A percentile compares a stretch with the other conserved stretches of the same genome.
Conservation (phyloP, 495 filamentous ascomycete genomes). For the Cenococcum geophilum region DNA sequence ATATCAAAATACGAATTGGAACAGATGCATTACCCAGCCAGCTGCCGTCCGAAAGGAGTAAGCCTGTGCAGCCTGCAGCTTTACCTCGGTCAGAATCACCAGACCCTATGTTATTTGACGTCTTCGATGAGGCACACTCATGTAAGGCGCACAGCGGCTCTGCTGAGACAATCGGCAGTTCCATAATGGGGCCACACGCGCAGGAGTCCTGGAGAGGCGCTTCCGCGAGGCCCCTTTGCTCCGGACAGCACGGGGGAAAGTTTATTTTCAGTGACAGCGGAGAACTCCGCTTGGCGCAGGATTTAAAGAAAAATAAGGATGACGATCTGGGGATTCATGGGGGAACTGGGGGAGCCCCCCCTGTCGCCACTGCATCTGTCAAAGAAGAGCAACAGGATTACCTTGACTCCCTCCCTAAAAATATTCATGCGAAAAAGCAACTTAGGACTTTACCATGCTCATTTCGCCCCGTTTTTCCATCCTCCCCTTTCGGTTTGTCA, state of each 20-base stretch:
- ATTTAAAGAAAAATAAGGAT: background rate
- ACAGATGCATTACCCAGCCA: constrained; percentile 34
- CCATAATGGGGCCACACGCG: background rate
- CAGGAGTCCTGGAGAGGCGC: background rate
- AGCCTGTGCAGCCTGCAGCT: constrained; percentile 12
- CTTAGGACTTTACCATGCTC: constrained; percentile 3
- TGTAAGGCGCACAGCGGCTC: background rate
- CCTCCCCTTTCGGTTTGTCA: background rate
- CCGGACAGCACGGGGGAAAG: background rate
- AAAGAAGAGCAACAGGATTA: background rate
- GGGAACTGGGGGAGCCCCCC: background rate
- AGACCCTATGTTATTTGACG: constrained; percentile 36
- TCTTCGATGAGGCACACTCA: background rate
- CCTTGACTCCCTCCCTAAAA: background rate
- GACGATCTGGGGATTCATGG: background rate
- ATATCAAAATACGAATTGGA: constrained; percentile 34
- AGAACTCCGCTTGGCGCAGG: background rate
- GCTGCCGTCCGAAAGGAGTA: constrained; percentile 19
- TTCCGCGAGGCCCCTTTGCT: background rate
- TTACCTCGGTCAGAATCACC: constrained; percentile 13
- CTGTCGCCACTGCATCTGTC: background rate
- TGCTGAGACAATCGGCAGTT: background rate
- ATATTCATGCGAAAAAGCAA: background rate
- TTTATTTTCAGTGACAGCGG: background rate
- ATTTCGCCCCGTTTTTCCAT: constrained; percentile 10